These are phyloP conservation scores for Pichia heedii DNA, from an alignment of 805 yeast genomes.

Conservation along the genomic window DNA sequence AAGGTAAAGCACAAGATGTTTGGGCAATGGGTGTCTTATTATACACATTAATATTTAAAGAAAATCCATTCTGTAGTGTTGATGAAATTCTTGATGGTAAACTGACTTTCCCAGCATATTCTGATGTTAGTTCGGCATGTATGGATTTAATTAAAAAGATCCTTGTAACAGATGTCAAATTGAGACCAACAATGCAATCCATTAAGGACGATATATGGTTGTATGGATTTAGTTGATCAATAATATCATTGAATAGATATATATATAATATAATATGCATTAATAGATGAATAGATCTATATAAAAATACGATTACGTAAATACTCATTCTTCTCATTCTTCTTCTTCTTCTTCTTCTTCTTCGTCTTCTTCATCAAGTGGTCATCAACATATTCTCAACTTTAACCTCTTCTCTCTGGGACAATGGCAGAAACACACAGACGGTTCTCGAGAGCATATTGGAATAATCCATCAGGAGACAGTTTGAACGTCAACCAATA, in stretches of 20 bases:
- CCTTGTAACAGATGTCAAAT: conserved; percentile 53
- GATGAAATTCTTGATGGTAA: conserved; percentile 94
- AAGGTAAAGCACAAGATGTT: conserved; percentile 90
- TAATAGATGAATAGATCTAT: too few relatives aligned
- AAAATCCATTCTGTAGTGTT: conserved; percentile 90
- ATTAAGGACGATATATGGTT: conserved; percentile 70
- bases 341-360: too few relatives aligned
- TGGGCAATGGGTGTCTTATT: conserved; percentile 94
- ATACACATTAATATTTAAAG: conserved; percentile 85
- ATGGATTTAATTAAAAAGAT: conserved; percentile 53
- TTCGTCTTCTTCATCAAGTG: too few relatives aligned
- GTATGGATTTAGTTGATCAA: conserved; percentile 22
- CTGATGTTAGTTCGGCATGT: conserved; percentile 52
- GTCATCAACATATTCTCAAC: too few relatives aligned
- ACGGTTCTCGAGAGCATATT: conserved; percentile 6
- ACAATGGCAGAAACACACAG: conserved; percentile 7
- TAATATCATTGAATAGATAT: not conserved
- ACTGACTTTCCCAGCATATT: conserved; percentile 50
- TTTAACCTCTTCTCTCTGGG: too few relatives aligned
- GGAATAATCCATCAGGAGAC: not conserved
- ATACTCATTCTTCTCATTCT: too few relatives aligned
- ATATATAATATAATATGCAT: too few relatives aligned
- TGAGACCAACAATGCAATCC: conserved; percentile 68
- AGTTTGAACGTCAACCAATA: conserved; percentile 3
- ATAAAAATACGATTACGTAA: too few relatives aligned